These are phyloP conservation scores for Purpureocillium takamizusanense DNA, from an alignment of 2,329 filamentous ascomycete genomes.

Conservation along the genomic window DNA sequence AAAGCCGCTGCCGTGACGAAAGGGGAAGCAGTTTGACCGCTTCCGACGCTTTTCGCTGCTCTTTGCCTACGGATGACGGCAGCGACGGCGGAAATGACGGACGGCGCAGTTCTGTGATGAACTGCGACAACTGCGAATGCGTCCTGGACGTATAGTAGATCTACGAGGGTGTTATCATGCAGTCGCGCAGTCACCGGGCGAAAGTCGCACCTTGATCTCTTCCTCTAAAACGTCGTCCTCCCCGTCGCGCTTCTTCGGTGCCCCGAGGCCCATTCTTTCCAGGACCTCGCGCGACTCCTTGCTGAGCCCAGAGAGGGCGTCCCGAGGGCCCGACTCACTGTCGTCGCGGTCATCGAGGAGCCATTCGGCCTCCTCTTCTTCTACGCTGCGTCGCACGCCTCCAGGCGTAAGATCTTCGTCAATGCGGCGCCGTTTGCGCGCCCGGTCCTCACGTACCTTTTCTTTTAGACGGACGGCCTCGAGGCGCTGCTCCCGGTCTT, in stretches of 20 bases:
- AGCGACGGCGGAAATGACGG: slow-evolving; percentile 70
- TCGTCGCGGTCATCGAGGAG: slow-evolving; percentile 63
- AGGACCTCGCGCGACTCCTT: slow-evolving; percentile 68
- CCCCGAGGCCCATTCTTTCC: slow-evolving; percentile 49
- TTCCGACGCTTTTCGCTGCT: slow-evolving; percentile 15
- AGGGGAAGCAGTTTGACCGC: slow-evolving; percentile 71
- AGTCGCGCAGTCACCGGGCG: slow-evolving; percentile 2
- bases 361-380: slow-evolving; percentile 60
- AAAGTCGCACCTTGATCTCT: slow-evolving; percentile 52
- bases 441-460: slow-evolving; percentile 43
- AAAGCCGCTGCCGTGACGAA: slow-evolving; percentile 78
- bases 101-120: slow-evolving; percentile 71
- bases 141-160: slow-evolving; percentile 91
- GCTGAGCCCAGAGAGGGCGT: slow-evolving; percentile 51
- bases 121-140: slow-evolving; percentile 85
- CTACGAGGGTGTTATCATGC: slow-evolving; percentile 28
- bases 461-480: slow-evolving; percentile 56
- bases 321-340: slow-evolving; percentile 17
- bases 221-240: slow-evolving; percentile 44
- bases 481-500: slow-evolving; percentile 66
- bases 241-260: slow-evolving; percentile 22
- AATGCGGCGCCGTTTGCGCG: slow-evolving; percentile 35
- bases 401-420: slow-evolving; percentile 21
- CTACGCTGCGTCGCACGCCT: slow-evolving; percentile 6
- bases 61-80: slow-evolving; percentile 29